phyloP scores from a whole-genome alignment of 768 basidiomycete genomes.

The Pleurotus sapidus region DNA sequence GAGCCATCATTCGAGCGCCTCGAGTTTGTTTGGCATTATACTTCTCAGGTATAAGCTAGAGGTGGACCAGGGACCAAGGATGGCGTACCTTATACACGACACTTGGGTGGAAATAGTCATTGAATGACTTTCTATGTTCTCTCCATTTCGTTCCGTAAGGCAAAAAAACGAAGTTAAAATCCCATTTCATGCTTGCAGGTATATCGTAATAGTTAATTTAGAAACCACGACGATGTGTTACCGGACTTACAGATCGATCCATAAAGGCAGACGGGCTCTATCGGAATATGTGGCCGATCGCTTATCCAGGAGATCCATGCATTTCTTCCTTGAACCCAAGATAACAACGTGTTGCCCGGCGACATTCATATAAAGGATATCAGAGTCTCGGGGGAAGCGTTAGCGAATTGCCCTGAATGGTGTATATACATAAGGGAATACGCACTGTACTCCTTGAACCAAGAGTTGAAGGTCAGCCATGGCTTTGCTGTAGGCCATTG shows the following conservation, averaged over 20 bases:
- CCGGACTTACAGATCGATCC: neutral
- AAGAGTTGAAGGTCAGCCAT: constrained; percentile 27
- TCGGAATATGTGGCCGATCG: constrained; percentile 17
- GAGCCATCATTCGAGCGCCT: neutral
- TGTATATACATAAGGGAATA: neutral
- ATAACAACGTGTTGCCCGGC: constrained; percentile 7
- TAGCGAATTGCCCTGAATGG: neutral
- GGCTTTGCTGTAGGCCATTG: constrained; percentile 16
- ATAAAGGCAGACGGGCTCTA: constrained; percentile 3
- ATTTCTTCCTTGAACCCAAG: constrained; percentile 9
- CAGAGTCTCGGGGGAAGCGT: constrained; percentile 5
- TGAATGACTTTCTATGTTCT: constrained; percentile 20
- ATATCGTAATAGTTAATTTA: neutral
- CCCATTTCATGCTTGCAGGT: constrained; percentile 10
- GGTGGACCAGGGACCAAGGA: neutral
- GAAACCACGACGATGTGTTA: neutral
- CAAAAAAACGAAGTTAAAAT: constrained; percentile 17
- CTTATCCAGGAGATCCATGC: constrained; percentile 17
- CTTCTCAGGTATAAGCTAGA: neutral
- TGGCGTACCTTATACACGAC: constrained; percentile 7
- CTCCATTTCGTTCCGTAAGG: constrained; percentile 21
- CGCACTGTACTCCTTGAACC: constrained; percentile 28
- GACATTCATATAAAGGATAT: constrained; percentile 10
- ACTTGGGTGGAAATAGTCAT: constrained; percentile 19
- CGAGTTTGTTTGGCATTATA: neutral